phyloP scores from a whole-genome alignment of 23 red algal genomes.

The Pyropia yezoensis region DNA sequence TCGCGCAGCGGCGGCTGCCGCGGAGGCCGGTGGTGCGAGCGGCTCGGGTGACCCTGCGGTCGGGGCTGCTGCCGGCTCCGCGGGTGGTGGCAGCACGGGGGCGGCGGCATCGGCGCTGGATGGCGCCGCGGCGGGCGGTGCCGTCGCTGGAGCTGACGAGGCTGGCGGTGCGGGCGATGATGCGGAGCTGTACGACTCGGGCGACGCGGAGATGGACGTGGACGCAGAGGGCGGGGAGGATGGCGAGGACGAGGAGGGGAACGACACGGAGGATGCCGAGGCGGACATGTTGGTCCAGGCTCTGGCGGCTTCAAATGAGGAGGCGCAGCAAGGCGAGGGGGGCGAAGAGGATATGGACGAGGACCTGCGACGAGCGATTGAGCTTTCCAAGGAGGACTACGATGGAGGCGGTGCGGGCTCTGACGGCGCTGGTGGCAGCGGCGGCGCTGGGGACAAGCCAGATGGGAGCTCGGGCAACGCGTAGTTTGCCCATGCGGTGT shows the following conservation, averaged over 20 bases:
- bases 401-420: no score
- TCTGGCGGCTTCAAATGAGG: constrained; percentile 60
- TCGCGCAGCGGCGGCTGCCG: constrained; percentile 59
- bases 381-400: no score
- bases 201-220: constrained; percentile 8
- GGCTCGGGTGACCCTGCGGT: no score
- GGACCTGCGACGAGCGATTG: constrained; percentile 1
- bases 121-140: constrained; percentile 1
- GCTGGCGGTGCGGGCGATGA: constrained; percentile 41
- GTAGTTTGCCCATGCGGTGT: no score
- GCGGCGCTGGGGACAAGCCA: no score
- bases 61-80: background rate
- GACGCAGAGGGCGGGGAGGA: background rate
- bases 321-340: constrained; percentile 10
- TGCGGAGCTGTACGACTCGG: constrained; percentile 50
- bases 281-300: constrained; percentile 56
- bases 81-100: background rate
- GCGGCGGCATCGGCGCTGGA: constrained; percentile 1
- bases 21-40: constrained; percentile 9
- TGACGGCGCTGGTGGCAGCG: no score
- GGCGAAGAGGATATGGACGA: constrained; percentile 22
- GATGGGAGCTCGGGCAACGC: no score
- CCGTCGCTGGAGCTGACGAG: constrained; percentile 1
- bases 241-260: constrained; percentile 25
- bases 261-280: constrained; percentile 57